These are phyloP conservation scores for Lenwebbia sp. DNA, from an alignment of 345 rosid genomes.

Conservation along the genomic window DNA sequence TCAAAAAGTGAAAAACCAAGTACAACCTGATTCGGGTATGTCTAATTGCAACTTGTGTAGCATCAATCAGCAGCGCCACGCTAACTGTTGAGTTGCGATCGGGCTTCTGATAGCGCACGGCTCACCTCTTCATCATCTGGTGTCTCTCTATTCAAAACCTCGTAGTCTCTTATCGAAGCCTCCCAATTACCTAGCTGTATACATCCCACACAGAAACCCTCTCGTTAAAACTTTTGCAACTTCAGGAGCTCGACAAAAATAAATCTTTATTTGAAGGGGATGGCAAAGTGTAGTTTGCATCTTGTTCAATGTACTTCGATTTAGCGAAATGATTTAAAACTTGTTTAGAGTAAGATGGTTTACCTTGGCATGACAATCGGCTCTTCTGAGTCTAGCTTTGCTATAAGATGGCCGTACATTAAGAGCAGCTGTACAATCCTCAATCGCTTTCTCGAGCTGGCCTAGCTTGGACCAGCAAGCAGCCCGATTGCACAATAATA, in stretches of 20 bases:
- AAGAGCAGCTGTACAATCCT: conserved; percentile 72
- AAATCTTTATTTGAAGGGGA: background rate
- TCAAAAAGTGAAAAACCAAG: background rate
- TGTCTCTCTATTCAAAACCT: conserved; percentile 38
- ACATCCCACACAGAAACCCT: background rate
- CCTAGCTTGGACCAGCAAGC: conserved; percentile 63
- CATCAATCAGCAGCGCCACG: conserved; percentile 11
- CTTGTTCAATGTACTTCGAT: background rate
- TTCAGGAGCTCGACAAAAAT: background rate
- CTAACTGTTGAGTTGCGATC: conserved; percentile 32
- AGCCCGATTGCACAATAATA: conserved; percentile 80
- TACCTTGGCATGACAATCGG: conserved; percentile 74
- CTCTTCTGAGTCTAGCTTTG: conserved; percentile 87
- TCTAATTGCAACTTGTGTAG: background rate
- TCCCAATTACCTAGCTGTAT: conserved; percentile 65
- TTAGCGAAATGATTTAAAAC: background rate
- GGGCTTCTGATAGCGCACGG: conserved; percentile 41
- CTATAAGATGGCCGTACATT: conserved; percentile 44
- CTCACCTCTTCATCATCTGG: conserved; percentile 62
- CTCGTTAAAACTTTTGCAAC: background rate
- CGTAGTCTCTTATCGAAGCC: conserved; percentile 55
- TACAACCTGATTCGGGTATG: background rate
- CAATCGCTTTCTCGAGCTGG: conserved; percentile 49
- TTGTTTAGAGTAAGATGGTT: background rate
- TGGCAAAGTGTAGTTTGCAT: background rate